phyloP scores from a whole-genome alignment of 2,329 filamentous ascomycete species.

The Talaromyces sp. region DNA sequence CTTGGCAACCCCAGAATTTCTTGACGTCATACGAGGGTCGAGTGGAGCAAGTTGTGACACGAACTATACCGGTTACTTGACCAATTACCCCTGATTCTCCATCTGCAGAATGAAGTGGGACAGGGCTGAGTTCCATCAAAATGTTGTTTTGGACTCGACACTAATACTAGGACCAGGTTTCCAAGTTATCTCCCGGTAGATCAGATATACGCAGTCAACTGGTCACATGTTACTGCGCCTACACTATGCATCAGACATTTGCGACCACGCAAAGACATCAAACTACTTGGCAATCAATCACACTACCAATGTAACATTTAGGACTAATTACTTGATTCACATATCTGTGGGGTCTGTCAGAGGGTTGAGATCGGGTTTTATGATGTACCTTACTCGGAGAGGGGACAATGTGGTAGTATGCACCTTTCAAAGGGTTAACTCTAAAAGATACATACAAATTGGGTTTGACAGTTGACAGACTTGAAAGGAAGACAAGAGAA shows the following conservation, averaged over 20 bases:
- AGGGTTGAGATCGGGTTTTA: no score
- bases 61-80: neutral
- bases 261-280: no score
- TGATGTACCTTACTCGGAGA: conserved; percentile 2
- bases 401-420: conserved; percentile 14
- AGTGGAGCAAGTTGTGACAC: neutral
- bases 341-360: neutral
- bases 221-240: no score
- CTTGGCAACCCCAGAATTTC: neutral
- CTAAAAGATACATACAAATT: conserved; percentile 18
- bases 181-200: neutral
- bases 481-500: conserved; percentile 20
- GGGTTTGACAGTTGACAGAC: conserved; percentile 10
- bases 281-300: no score
- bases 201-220: no score
- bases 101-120: neutral
- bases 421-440: conserved; percentile 20
- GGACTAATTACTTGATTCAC: neutral
- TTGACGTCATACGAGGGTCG: neutral
- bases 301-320: neutral
- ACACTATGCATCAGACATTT: no score
- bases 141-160: no score
- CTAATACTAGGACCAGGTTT: no score
- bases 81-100: neutral
- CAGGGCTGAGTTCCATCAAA: neutral